phyloP scores from a whole-genome alignment of 2,329 filamentous ascomycete species.

The Neofusicoccum kwambonambiense region DNA sequence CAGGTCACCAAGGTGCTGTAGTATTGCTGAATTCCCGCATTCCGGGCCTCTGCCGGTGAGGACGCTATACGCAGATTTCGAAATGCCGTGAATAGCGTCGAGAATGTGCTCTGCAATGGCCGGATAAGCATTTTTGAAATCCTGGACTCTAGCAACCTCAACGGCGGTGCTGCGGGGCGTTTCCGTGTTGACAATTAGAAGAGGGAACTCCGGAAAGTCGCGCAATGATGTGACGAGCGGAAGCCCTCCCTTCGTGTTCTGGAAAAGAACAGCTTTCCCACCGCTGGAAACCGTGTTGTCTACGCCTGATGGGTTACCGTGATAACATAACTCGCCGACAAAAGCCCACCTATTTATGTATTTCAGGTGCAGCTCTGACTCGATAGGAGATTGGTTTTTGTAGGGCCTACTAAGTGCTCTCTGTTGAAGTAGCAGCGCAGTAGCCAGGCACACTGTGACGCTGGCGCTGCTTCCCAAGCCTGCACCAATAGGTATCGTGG shows the following conservation, averaged over 20 bases:
- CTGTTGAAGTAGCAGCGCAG: constrained; percentile 82
- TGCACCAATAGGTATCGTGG: constrained; percentile 88
- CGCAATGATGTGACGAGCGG: constrained; percentile 74
- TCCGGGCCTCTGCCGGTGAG: constrained; percentile 66
- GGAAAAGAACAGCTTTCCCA: constrained; percentile 91
- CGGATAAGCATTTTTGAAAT: constrained; percentile 69
- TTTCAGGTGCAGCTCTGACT: constrained; percentile 87
- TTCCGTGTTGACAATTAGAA: constrained; percentile 85
- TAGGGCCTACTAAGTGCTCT: constrained; percentile 87
- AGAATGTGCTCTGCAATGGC: constrained; percentile 77
- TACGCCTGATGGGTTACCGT: constrained; percentile 93
- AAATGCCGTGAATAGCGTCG: constrained; percentile 78
- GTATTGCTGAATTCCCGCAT: constrained; percentile 58
- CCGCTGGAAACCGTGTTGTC: constrained; percentile 95
- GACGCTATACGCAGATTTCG: constrained; percentile 55
- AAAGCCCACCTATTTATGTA: constrained; percentile 98
- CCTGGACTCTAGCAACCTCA: constrained; percentile 83
- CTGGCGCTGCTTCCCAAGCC: constrained; percentile 93
- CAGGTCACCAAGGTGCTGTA: constrained; percentile 76
- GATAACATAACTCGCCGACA: constrained; percentile 94
- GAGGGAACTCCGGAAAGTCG: constrained; percentile 86
- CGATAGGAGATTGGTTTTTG: constrained; percentile 81
- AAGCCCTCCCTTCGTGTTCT: constrained; percentile 76
- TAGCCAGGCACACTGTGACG: constrained; percentile 82
- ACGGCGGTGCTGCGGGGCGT: constrained; percentile 80